phyloP scores from a whole-genome alignment of 1,139 yeast species.

The Geotrichum cucujoidarum region DNA sequence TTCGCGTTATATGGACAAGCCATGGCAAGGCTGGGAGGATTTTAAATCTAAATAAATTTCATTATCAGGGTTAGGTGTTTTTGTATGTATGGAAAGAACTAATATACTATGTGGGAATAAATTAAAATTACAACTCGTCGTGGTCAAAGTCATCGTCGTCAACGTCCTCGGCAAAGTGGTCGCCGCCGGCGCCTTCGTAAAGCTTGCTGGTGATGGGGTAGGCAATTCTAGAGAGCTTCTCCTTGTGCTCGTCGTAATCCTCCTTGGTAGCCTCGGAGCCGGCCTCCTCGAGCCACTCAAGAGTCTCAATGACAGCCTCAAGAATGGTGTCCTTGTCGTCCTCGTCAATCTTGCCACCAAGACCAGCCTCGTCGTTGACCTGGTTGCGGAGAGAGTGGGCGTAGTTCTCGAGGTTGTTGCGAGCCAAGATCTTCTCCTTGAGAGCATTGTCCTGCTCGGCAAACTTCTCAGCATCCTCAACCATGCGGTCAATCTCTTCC shows the following conservation, averaged over 20 bases:
- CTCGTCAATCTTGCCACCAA: conserved; percentile 75
- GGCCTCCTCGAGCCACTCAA: conserved; percentile 87
- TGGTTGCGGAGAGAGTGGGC: conserved; percentile 81
- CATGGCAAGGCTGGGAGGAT: not conserved
- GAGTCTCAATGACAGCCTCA: conserved; percentile 83
- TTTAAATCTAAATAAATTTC: not conserved
- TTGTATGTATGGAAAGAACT: not conserved
- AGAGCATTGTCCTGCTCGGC: conserved; percentile 83
- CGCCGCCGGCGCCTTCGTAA: conserved; percentile 51
- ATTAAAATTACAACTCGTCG: conserved; percentile 19
- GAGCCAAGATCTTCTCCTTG: conserved; percentile 73
- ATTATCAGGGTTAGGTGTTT: not conserved
- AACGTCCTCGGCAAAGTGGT: conserved; percentile 54
- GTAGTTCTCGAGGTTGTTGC: conserved; percentile 84
- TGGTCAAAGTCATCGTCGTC: conserved; percentile 35
- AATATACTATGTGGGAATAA: too few relatives aligned
- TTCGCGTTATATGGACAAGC: not conserved
- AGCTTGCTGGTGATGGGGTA: conserved; percentile 91
- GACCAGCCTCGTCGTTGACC: conserved; percentile 59
- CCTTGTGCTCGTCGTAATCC: conserved; percentile 91
- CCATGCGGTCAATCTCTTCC: conserved; percentile 92
- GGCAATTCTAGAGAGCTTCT: conserved; percentile 75
- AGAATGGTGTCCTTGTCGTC: conserved; percentile 87
- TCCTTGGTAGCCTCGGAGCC: conserved; percentile 83
- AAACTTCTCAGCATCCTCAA: conserved; percentile 86